A percentile compares a stretch with the other conserved stretches of the same genome.
Evolutionary conservation across 345 rosid genomes (phyloP).

Genomic region (Salix viminalis): DNA sequence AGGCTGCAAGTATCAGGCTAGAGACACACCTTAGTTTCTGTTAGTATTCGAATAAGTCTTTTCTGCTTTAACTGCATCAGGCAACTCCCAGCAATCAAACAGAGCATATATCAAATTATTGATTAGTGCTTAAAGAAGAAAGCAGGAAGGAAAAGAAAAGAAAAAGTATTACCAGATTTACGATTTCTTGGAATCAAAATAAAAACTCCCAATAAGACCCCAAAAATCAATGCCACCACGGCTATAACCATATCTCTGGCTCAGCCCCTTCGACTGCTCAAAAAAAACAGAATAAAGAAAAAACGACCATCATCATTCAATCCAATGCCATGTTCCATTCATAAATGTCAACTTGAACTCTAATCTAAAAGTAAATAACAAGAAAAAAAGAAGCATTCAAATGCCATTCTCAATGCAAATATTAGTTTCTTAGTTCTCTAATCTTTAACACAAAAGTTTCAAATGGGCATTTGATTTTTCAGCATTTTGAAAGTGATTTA

Average conservation of each 20-base stretch:
- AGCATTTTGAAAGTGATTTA: no score
- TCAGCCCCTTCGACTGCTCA: not conserved
- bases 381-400: no score
- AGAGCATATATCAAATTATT: not conserved
- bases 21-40: constrained; percentile 13
- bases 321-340: not conserved
- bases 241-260: constrained; percentile 18
- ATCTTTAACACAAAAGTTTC: no score
- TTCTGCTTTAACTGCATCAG: constrained; percentile 13
- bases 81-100: constrained; percentile 6
- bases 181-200: constrained; percentile 16
- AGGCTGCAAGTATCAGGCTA: not conserved
- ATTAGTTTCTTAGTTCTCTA: no score
- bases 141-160: not conserved
- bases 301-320: no score
- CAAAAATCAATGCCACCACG: constrained; percentile 21
- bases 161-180: constrained; percentile 15
- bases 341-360: not conserved
- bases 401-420: no score
- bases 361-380: no score
- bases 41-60: constrained; percentile 1
- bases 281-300: not conserved
- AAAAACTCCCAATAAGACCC: constrained; percentile 20
- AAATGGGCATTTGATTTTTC: no score
- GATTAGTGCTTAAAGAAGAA: not conserved